Evolutionary conservation across 2,329 filamentous ascomycete genomes (phyloP).

Genomic region (Botrytis deweyae): DNA sequence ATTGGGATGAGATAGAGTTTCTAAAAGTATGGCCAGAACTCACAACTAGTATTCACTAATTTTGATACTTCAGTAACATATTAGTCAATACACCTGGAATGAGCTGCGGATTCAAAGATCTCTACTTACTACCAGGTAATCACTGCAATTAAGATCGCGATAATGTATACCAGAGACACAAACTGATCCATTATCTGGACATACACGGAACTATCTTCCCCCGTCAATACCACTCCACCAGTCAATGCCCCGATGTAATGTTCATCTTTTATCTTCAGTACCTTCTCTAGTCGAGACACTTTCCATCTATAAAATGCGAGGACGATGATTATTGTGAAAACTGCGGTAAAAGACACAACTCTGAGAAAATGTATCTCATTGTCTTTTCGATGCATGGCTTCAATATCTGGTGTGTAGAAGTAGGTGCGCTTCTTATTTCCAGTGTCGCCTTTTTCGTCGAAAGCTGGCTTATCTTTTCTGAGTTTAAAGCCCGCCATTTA

Average conservation of each 20-base stretch:
- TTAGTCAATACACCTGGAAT: background rate
- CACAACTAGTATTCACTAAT: background rate
- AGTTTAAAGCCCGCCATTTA: background rate
- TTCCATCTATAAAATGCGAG: background rate
- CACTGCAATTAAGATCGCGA: background rate
- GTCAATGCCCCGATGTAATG: background rate
- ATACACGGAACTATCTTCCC: background rate
- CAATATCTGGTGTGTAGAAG: background rate
- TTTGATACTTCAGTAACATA: background rate
- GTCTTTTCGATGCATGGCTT: background rate
- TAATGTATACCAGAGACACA: background rate
- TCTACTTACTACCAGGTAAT: constrained; percentile 9
- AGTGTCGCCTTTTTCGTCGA: no score
- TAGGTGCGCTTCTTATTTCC: background rate
- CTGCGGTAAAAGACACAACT: background rate
- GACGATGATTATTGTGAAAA: background rate
- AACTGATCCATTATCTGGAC: background rate
- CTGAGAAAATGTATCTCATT: constrained; percentile 5
- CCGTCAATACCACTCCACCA: background rate
- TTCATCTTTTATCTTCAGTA: background rate
- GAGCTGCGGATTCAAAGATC: background rate
- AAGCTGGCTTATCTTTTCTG: background rate
- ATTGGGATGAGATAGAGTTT: background rate
- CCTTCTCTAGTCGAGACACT: background rate
- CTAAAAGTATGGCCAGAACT: no score